These are phyloP conservation scores for Diaporthe destruens DNA, from an alignment of 2,329 filamentous ascomycete species.

Conservation along the genomic window DNA sequence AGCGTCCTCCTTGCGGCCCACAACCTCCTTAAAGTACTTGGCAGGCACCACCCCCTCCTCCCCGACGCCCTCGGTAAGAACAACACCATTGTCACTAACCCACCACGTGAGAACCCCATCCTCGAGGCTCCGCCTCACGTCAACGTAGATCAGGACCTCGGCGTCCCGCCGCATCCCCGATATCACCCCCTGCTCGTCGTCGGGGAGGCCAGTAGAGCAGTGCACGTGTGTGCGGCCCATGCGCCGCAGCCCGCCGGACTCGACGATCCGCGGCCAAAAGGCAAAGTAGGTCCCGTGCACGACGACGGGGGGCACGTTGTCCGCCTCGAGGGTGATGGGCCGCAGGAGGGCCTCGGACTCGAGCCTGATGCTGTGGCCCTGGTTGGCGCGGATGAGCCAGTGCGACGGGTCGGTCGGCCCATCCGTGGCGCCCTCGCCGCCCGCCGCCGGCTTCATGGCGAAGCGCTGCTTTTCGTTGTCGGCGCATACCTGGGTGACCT, in stretches of 20 bases:
- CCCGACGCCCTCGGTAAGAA: constrained; percentile 72
- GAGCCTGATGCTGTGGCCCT: constrained; percentile 88
- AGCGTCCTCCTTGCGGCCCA: constrained; percentile 68
- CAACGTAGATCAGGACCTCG: constrained; percentile 82
- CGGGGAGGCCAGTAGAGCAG: constrained; percentile 81
- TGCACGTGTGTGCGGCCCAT: constrained; percentile 94
- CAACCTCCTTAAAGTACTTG: constrained; percentile 77
- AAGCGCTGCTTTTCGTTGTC: constrained; percentile 94
- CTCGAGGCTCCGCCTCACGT: constrained; percentile 75
- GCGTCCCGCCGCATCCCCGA: constrained; percentile 85
- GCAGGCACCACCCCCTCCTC: constrained; percentile 72
- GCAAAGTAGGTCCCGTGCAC: constrained; percentile 92
- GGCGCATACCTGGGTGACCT: constrained; percentile 74
- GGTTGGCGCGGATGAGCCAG: constrained; percentile 94
- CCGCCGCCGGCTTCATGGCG: constrained; percentile 72
- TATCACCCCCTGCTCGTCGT: constrained; percentile 65
- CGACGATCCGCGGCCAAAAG: constrained; percentile 81
- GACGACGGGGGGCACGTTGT: constrained; percentile 73
- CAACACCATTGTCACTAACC: constrained; percentile 82
- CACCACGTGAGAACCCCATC: constrained; percentile 77
- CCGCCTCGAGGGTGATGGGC: constrained; percentile 71
- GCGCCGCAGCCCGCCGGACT: constrained; percentile 79
- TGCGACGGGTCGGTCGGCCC: constrained; percentile 64
- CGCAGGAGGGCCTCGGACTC: constrained; percentile 79
- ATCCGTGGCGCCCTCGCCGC: neutral